phyloP scores from a whole-genome alignment of 352 stramenopile genomes.

The Plasmopara halstedii region DNA sequence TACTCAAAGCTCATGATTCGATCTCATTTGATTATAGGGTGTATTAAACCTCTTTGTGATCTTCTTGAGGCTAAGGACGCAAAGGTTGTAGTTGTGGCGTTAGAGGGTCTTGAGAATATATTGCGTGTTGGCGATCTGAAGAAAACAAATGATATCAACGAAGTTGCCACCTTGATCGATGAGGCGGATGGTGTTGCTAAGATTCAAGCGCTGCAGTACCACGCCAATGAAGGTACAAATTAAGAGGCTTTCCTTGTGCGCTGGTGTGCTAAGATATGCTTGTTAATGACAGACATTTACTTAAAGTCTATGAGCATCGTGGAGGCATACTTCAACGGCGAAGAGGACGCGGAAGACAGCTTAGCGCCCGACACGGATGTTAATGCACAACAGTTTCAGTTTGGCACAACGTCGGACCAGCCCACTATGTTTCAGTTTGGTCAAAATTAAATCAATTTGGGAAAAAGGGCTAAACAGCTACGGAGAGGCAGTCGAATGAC shows the following conservation, averaged over 20 bases:
- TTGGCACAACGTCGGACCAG: conserved; percentile 52
- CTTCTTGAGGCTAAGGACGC: conserved; percentile 94
- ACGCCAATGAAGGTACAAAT: conserved; percentile 93
- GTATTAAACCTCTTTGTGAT: conserved; percentile 96
- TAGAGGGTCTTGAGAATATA: conserved; percentile 99
- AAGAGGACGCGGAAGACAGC: conserved; percentile 93
- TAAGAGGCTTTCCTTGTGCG: too few relatives aligned
- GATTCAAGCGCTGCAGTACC: conserved; percentile 97
- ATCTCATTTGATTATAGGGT: conserved; percentile 39
- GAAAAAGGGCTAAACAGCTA: conserved; percentile 19
- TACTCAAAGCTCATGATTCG: conserved; percentile 1
- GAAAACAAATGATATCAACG: conserved; percentile 84
- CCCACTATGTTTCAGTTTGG: conserved; percentile 82
- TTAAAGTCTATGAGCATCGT: conserved; percentile 95
- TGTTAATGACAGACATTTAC: conserved; percentile 64
- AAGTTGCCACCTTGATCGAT: conserved; percentile 93
- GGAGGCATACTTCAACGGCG: conserved; percentile 96
- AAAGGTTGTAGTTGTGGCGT: conserved; percentile 97
- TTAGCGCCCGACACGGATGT: conserved; percentile 62
- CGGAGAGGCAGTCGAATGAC: conserved; percentile 11
- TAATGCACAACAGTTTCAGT: conserved; percentile 75
- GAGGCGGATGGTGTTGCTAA: conserved; percentile 96
- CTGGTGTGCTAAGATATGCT: background rate
- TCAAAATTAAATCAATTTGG: conserved; percentile 40
- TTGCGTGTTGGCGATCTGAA: conserved; percentile 85